Evolutionary conservation across 2,329 filamentous ascomycete species (phyloP), one percentile per base, ranked within the genome.

Genomic region (Stachybotrys chlorohalonatus): DNA sequence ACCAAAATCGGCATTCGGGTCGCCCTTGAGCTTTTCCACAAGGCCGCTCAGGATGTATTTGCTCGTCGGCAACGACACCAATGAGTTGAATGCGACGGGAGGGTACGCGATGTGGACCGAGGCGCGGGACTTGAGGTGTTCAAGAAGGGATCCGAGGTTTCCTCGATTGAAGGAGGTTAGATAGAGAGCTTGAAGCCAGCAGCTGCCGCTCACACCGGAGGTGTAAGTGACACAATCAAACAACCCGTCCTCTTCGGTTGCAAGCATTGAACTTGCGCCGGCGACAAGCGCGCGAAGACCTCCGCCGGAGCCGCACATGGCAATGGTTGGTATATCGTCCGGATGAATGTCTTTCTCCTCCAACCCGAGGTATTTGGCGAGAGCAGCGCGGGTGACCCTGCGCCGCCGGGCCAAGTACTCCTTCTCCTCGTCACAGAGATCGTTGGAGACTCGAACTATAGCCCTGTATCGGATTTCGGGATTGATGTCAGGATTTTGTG

Each of bases 181-280:
- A 66, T 89, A 96, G 5, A 99, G 77, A 0, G 89, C 79, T 68
- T 97, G 93, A 6, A 97, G 78, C 94, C 94, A 99, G 69, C 94
- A 97, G 59, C 89, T 95, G 0, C 94, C 94, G 66, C 91, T 96
- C 51, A 99, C 94, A 1, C 94, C 94, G 6, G 93, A 90, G 0
- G 91, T 95, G 65, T 99, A 99, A 1, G 92, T 97, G 11, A 90
- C 81, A 67, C 94, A 97, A 70, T 96, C 92, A 67, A 96, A 95
- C 0, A 99, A 75, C 0, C 94, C 94, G 55, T 89, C 87, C 67
- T 96, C 88, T 56, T 90, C 84, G 0, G 90, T 81, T 3, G 91
- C 92, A 9, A 94, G 76, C 57, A 95, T 86, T 0, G 92, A 96
- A 0, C 93, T 92, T 0, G 91, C 86, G 4, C 93, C 92, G 2